A percentile compares a stretch with the other conserved stretches of the same genome.
These are phyloP conservation scores for Diplocarpon mali DNA, from an alignment of 2,329 filamentous ascomycete genomes.

Conservation along the genomic window DNA sequence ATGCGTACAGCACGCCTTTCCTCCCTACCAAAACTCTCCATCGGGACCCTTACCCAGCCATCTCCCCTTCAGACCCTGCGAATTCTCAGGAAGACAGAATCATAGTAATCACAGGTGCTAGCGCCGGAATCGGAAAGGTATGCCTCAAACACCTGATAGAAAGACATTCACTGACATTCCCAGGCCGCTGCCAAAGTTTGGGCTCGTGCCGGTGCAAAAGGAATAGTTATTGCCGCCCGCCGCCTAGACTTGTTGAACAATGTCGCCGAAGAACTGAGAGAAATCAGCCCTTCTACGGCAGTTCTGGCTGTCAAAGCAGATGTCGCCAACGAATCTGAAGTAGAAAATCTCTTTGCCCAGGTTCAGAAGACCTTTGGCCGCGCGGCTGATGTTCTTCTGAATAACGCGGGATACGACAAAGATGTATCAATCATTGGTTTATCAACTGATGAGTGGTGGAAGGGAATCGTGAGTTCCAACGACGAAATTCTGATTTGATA, in stretches of 20 bases:
- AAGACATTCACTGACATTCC: background rate
- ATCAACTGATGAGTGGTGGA: conserved; percentile 35
- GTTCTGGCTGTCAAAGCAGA: conserved; percentile 13
- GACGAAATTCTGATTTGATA: background rate
- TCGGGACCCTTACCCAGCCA: conserved; percentile 21
- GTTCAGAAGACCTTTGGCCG: conserved; percentile 15
- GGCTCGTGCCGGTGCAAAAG: conserved; percentile 21
- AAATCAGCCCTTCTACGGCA: conserved; percentile 7
- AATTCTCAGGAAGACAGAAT: conserved; percentile 20
- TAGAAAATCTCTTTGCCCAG: conserved; percentile 11
- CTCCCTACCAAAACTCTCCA: conserved; percentile 18
- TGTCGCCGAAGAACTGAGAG: conserved; percentile 7
- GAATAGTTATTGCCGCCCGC: conserved; percentile 26
- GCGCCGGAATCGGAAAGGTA: conserved; percentile 24
- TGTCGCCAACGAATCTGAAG: conserved; percentile 12
- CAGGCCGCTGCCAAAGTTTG: conserved; percentile 23
- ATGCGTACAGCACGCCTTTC: conserved; percentile 17
- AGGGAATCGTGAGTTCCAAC: conserved; percentile 16
- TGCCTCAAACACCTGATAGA: conserved; percentile 2
- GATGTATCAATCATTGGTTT: conserved; percentile 29
- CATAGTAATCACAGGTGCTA: conserved; percentile 22
- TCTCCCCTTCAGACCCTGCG: conserved; percentile 16
- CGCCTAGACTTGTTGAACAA: conserved; percentile 8
- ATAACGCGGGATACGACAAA: conserved; percentile 32
- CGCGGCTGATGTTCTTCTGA: conserved; percentile 31